Evolutionary conservation across 495 filamentous ascomycete genomes (phyloP), one percentile per base, ranked within the genome.

Genomic region (Corynascus novoguineensis): DNA sequence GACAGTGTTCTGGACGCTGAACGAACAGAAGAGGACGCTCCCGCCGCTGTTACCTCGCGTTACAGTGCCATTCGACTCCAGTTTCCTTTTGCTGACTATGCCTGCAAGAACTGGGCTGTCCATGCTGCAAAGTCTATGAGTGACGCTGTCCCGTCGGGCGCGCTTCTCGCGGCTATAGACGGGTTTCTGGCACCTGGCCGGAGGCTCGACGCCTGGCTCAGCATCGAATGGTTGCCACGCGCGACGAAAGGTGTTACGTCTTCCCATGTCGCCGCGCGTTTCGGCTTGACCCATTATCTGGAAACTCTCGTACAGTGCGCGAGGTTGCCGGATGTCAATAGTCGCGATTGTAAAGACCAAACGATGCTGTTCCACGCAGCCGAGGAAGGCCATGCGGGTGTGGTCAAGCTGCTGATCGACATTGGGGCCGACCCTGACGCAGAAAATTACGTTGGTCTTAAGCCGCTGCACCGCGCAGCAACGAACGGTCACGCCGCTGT

Each of bases 401-500:
- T 41, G 4, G 48, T 61, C 40, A 48, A 42, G 32, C 24, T 41
- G 10, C 42, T 61, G 25, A 14, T 61, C 22, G 47, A 41, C 14
- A 53, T 32, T 37, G 67, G 63, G 4, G 57, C 60, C 24, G 47
- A 64, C 38, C 57, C 61, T 0, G 40, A 69, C 32, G 5, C 44
- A n/a, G 57, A 58, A 3, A 25, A 62, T 28, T 9, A 50, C 31
- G 17, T 27, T 45, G 70, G 63, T 2, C 50, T 57, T 4, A 67
- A 40, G 32, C 69, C 67, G 19, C 45, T 72, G 21, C 64, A 70
- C 53, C 17, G 35, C 28, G 66, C 68, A 37, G 64, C 65, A 21
- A 42, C 3, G 0, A 27, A 34, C 31, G 59, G 63, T n/a, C 51
- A 60, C 19, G 51, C 49, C n/a, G 37, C 38, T 2, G 60, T 67